Base-by-base conservation (phyloP, 805 yeast species). In the Ogataea henricii region DNA sequence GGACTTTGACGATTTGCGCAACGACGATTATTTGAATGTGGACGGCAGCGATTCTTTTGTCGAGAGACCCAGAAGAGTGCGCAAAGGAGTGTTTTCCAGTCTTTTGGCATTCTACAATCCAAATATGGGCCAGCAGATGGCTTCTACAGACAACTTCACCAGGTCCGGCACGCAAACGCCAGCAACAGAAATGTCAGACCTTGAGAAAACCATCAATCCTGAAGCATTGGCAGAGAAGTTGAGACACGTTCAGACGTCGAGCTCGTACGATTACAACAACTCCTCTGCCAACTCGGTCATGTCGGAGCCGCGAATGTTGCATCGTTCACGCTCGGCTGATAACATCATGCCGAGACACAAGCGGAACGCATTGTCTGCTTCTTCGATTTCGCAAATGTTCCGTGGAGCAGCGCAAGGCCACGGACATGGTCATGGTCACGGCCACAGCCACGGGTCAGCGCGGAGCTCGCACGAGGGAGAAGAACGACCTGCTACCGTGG, bases 21-120 rank as follows among this genome's bases (percentile, higher is more conserved):
- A 55, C 23, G 71, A 69, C 59, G 64, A 29, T 64, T 65, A 48
- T 68, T 61, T 52, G 49, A 70, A 71, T 48, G 59, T 73, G 13
- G 81, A 78, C 38, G 72, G 78, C 45, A 76, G 82, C 1, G 78
- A 84, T 0, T 81, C 85, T 6, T 13, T 48, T 8, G 41, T 49
- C 0, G 54, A 55, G 18, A 57, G 53, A 26, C 87, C 86, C 0
- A 71, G 75, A 35, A 78, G 77, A 45, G 91, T 89, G 10, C 85
- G 85, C 56, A 90, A 90, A 21, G 97, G 97, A 65, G 92, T 90
- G 14, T 73, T 90, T 23, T 87, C 96, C 0, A 81, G 92, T 1
- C 73, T 90, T 52, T 72, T 90, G 53, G 77, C 82, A 51, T 71
- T 90, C 40, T 89, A 90, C 60, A 85, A 82, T 33, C 55, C 63